Evolutionary conservation across 2,329 filamentous ascomycete species (phyloP), one percentile per base, ranked within the genome.

Genomic region (Epichloe sibirici): DNA sequence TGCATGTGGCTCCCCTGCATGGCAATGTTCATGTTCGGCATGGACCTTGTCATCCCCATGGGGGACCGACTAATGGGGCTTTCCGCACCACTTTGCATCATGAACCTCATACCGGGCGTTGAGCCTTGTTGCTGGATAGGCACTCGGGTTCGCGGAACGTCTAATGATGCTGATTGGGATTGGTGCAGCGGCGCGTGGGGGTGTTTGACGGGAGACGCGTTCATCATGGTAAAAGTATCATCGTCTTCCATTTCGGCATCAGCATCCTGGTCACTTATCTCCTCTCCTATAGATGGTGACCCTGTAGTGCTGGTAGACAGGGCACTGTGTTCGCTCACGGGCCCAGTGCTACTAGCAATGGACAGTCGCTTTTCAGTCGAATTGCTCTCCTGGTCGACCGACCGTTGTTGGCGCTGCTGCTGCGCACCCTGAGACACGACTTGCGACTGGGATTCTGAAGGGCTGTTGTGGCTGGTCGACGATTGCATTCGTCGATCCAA

Each of bases 181-280:
- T 69, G 65, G 51, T 71, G 71, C 52, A 72, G 62, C 15, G 67
- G 63, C 21, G 67, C 63, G 7, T 66, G 64, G 5, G 65, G 52
- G 5, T 66, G 57, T 53, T 73, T 72, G 6, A 66, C 58, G 4
- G 69, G 63, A 28, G 70, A 70, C 3, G 70, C 62, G 49, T 67
- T 69, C 61, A 79, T 74, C 51, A 78, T 74, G 7, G 74, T 70
- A 55, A 77, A 79, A 51, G 70, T 73, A 45, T 79, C 77, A 49
- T 78, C 77, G 39, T 81, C 78, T 45, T 82, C 78, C 78, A 82
- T 82, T 53, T 76, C 74, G 8, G 69, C 69, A 51, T 71, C 69
- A 4, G 66, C 69, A 57, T 71, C 69, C 51, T 69, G 68, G 45
- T 71, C 53, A 15, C 45, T 51, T 13, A 39, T 17, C 17, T 54